Conservation (phyloP, 768 basidiomycete genomes). For the Rubroboletus satanas region DNA sequence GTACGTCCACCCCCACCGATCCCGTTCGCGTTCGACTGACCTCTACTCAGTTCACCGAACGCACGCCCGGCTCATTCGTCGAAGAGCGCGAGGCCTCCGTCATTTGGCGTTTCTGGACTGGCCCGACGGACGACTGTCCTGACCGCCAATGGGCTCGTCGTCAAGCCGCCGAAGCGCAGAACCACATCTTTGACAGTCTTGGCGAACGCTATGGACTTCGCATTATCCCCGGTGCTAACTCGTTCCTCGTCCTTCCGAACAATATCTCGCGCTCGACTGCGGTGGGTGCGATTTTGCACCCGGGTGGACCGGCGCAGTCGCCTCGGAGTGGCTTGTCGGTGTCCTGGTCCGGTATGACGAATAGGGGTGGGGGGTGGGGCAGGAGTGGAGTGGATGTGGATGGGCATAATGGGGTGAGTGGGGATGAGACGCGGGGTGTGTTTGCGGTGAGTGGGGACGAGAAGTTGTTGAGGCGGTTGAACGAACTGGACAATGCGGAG, state of each 20-base stretch:
- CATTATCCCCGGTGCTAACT: constrained; percentile 76
- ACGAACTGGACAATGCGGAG: constrained; percentile 69
- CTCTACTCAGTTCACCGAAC: constrained; percentile 71
- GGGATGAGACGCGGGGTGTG: constrained; percentile 53
- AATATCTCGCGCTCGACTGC: constrained; percentile 82
- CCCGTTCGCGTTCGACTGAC: neutral
- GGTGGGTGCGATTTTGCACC: constrained; percentile 73
- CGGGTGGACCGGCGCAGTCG: constrained; percentile 47
- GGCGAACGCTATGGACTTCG: constrained; percentile 81
- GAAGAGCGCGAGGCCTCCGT: constrained; percentile 81
- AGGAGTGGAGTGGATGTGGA: neutral
- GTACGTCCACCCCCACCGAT: constrained; percentile 41
- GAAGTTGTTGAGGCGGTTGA: constrained; percentile 69
- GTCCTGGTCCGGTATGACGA: constrained; percentile 35
- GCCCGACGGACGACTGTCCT: constrained; percentile 39
- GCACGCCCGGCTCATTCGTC: constrained; percentile 81
- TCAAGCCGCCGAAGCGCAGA: constrained; percentile 88
- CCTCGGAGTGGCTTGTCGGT: constrained; percentile 31
- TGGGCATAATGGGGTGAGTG: constrained; percentile 26
- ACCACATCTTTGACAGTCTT: constrained; percentile 86
- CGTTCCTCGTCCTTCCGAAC: constrained; percentile 79
- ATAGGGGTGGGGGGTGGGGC: neutral
- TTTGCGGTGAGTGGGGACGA: constrained; percentile 73
- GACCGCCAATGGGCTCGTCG: constrained; percentile 80
- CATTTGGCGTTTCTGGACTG: constrained; percentile 84